Evolutionary conservation across 1,139 yeast species (phyloP).

Genomic region (Geotrichum siamense): DNA sequence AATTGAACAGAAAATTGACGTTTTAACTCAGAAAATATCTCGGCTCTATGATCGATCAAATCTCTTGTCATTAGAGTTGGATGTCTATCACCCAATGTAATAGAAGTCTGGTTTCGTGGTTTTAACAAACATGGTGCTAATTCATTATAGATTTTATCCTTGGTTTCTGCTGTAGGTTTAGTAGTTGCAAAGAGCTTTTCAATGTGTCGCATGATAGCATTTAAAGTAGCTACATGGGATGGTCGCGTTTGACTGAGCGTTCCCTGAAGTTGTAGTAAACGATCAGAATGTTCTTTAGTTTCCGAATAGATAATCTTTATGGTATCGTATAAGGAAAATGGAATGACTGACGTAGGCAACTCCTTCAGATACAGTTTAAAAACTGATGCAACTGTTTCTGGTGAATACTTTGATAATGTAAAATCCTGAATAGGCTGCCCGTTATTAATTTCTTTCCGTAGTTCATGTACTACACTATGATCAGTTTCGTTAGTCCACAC

Average conservation of each 20-base stretch:
- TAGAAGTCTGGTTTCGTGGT: constrained; percentile 44
- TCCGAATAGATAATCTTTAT: constrained; percentile 53
- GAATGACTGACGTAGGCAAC: constrained; percentile 72
- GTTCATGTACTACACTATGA: constrained; percentile 53
- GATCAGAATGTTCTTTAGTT: constrained; percentile 37
- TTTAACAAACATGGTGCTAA: constrained; percentile 58
- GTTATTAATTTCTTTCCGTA: constrained; percentile 52
- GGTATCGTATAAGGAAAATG: constrained; percentile 58
- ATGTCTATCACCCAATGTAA: constrained; percentile 51
- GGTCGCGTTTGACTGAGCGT: constrained; percentile 61
- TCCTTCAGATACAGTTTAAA: constrained; percentile 72
- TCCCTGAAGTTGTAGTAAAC: constrained; percentile 51
- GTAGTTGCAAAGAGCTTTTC: constrained; percentile 56
- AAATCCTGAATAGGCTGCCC: constrained; percentile 34
- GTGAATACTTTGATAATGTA: constrained; percentile 34
- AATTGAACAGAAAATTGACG: neutral
- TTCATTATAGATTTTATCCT: constrained; percentile 50
- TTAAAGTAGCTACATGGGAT: constrained; percentile 70
- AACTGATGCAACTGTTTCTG: constrained; percentile 60
- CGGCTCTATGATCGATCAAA: constrained; percentile 45
- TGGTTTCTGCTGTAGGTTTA: constrained; percentile 44
- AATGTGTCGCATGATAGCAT: constrained; percentile 70
- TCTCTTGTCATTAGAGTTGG: constrained; percentile 56
- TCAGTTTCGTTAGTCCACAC: constrained; percentile 68
- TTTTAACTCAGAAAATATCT: constrained; percentile 2